A percentile compares a stretch with the other conserved stretches of the same genome.
Conservation (phyloP, 495 filamentous ascomycete genomes). For the Alectoria sarmentosa region DNA sequence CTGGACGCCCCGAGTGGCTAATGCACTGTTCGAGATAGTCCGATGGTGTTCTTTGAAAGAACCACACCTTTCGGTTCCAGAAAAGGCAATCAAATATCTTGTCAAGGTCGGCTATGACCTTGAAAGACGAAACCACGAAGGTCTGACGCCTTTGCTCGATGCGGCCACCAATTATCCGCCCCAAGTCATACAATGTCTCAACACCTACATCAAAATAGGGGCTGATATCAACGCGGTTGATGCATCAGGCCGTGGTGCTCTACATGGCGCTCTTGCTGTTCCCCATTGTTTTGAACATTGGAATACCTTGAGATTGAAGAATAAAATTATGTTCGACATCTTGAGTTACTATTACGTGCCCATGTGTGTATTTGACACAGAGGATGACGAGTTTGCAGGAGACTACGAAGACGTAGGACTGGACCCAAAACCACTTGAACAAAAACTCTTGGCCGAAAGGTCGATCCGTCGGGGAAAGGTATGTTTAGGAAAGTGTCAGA, state of each 20-base stretch:
- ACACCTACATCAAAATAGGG: not conserved
- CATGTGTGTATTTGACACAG: not conserved
- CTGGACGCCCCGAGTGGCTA: not conserved
- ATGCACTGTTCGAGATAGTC: constrained; percentile 3
- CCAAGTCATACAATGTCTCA: not conserved
- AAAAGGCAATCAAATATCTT: not conserved
- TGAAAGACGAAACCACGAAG: not conserved
- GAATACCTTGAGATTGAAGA: not conserved
- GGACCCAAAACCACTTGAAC: not conserved
- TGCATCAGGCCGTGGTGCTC: not conserved
- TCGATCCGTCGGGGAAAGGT: not conserved
- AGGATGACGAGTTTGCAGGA: not conserved
- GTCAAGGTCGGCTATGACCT: constrained; percentile 1
- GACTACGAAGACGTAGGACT: not conserved
- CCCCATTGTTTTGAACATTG: not conserved
- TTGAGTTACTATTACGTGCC: constrained; percentile 1
- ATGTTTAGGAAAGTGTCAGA: not conserved
- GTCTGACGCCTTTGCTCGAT: not conserved
- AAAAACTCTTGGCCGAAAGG: not conserved
- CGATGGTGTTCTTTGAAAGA: not conserved
- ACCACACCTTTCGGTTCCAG: not conserved
- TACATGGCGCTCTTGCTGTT: not conserved
- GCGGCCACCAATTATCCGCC: not conserved
- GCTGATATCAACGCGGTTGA: not conserved
- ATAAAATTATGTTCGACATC: not conserved